Conservation (phyloP, 352 stramenopile species). For the Pythium pyrilobum region DNA sequence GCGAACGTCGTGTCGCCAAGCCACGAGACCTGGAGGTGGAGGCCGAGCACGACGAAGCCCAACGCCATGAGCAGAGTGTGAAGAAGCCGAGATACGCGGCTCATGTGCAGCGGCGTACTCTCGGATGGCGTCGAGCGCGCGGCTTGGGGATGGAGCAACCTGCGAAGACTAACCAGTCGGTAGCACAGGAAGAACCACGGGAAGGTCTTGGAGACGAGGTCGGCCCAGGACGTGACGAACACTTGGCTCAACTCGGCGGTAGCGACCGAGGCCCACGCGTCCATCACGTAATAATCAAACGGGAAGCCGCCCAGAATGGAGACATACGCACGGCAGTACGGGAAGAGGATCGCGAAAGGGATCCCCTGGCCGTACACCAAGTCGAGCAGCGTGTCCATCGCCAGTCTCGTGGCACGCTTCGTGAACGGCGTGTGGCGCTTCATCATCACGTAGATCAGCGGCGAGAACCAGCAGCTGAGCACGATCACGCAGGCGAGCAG, state of each 20-base stretch:
- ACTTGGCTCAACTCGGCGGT: conserved; percentile 4
- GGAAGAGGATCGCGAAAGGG: conserved; percentile 6
- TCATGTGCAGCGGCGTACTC: not conserved
- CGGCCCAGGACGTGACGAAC: conserved; percentile 12
- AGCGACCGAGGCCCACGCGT: not conserved
- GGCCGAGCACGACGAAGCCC: not conserved
- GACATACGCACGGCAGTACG: conserved; percentile 8
- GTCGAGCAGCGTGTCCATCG: not conserved
- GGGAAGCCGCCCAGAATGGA: not conserved
- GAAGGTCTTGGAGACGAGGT: conserved; percentile 9
- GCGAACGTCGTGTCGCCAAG: not conserved
- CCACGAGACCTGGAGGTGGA: not conserved
- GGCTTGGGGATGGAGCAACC: not conserved
- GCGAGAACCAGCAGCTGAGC: conserved; percentile 12
- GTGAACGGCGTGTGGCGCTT: not conserved
- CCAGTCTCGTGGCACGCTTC: not conserved
- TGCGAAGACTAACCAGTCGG: not conserved
- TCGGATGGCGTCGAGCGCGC: too few relatives aligned
- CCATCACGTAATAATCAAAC: not conserved
- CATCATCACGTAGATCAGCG: conserved; percentile 2
- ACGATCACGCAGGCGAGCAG: conserved; percentile 2
- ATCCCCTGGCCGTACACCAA: conserved; percentile 2
- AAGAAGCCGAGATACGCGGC: not conserved
- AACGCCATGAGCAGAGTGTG: not conserved
- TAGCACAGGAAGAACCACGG: conserved; percentile 11